phyloP scores from a whole-genome alignment of 2,329 filamentous ascomycete genomes.

The Colletotrichum zoysiae region DNA sequence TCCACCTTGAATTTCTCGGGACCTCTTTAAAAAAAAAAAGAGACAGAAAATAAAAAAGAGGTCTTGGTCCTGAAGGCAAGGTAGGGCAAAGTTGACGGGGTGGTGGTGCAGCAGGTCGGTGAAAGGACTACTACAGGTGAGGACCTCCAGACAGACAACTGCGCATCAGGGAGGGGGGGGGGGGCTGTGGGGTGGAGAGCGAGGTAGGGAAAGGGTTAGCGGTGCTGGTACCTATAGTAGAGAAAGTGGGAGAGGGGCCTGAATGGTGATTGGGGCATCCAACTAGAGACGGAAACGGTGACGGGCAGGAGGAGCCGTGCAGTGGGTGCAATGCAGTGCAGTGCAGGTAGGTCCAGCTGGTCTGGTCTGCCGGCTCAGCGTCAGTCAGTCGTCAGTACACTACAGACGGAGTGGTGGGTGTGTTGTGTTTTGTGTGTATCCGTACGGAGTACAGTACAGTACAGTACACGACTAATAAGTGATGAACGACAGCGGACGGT shows the following conservation, averaged over 20 bases:
- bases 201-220: background rate
- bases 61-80: slow-evolving; percentile 5
- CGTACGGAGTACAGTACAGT: slow-evolving; percentile 2
- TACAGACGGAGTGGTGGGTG: too few relatives aligned
- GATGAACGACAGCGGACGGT: slow-evolving; percentile 12
- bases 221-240: background rate
- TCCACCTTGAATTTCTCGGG: background rate
- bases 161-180: slow-evolving; percentile 11
- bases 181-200: slow-evolving; percentile 34
- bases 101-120: slow-evolving; percentile 21
- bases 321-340: background rate
- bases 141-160: slow-evolving; percentile 33
- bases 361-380: background rate
- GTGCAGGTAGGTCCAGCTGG: slow-evolving; percentile 1
- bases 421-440: background rate
- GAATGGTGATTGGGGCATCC: slow-evolving; percentile 21
- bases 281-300: slow-evolving; percentile 10
- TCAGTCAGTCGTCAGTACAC: too few relatives aligned
- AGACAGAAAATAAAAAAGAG: background rate
- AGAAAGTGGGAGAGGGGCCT: slow-evolving; percentile 22
- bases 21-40: background rate
- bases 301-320: slow-evolving; percentile 2
- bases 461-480: slow-evolving; percentile 2
- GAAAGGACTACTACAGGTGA: slow-evolving; percentile 30
- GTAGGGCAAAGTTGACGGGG: slow-evolving; percentile 35